phyloP scores from a whole-genome alignment of 2,329 filamentous ascomycete genomes.

The Aspergillus aculeatinus region DNA sequence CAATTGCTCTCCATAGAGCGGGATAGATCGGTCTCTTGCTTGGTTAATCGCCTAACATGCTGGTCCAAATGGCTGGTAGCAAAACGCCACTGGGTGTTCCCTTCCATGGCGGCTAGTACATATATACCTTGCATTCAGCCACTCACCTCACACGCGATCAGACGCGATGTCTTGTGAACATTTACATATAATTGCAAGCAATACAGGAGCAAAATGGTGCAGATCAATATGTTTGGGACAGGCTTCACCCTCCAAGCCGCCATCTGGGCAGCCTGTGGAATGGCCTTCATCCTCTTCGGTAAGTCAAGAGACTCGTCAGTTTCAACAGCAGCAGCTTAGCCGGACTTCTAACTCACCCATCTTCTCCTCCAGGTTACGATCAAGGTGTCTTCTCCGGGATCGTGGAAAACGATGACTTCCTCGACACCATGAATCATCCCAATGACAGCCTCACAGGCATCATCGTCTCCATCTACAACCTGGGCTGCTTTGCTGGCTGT shows the following conservation, averaged over 20 bases:
- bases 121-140: not conserved
- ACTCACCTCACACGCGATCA: not conserved
- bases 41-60: not conserved
- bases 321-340: not conserved
- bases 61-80: not conserved
- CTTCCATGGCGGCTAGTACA: not conserved
- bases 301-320: not conserved
- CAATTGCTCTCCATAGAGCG: not conserved
- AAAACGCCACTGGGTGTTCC: not conserved
- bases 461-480: conserved; percentile 46
- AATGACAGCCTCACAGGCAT: conserved; percentile 42
- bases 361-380: conserved; percentile 42
- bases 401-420: conserved; percentile 48
- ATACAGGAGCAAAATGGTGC: conserved; percentile 16
- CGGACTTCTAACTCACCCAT: not conserved
- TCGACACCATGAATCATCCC: conserved; percentile 41
- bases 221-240: conserved; percentile 26
- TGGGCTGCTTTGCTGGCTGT: conserved; percentile 43
- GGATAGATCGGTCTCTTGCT: not conserved
- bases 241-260: conserved; percentile 24
- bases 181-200: not conserved
- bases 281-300: conserved; percentile 31
- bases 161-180: not conserved
- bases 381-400: conserved; percentile 53
- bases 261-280: conserved; percentile 21